Base-by-base conservation (phyloP, 805 yeast species). In the Tetrapisispora iriomotensis region DNA sequence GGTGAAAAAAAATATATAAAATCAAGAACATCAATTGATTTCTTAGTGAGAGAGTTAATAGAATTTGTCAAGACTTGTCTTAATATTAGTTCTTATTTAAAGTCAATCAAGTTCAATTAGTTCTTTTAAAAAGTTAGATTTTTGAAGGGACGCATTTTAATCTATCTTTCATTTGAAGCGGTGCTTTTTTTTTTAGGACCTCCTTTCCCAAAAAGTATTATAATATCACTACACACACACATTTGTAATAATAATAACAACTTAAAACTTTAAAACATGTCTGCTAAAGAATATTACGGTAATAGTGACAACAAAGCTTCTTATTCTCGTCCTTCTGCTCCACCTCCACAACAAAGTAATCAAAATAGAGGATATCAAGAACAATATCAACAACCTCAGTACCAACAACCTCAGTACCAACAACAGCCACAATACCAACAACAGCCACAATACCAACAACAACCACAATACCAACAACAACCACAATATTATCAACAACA, bases 401-500 rank as follows among this genome's bases (percentile, higher is more conserved):
- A 34, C 25, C 44, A 44, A 29, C 37, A 34, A 34, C 44, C 40
- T 27, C 55, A 48, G 32, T 49, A 44, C 27, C 43, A 41, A 19
- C 44, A 42, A 31, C 38, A 45, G 3, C 46, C 34, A 27, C 50
- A 46, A 28, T 45, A 42, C 32, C 46, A 43, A 23, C 46, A 47
- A 31, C 45, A 47, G 30, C 49, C 48, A 19, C 52, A 44, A 20
- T 55, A 38, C 40, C 68, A 53, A 37, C 53, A 43, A 41, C 59
- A 65, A 59, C 58, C 68, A 51, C 60, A 62, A 45, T 57, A 52
- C 50, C 50, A 56, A 58, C 44, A 57, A 46, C 46, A 42, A 40
- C 53, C 64, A 57, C 61, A 70, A 67, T 46, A 70, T 56, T 60
- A 61, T 61, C 48, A 63, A 65, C 56, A 69, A 64, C 62, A 52